phyloP scores from a whole-genome alignment of 768 basidiomycete genomes.

The Lyophyllum decastes region DNA sequence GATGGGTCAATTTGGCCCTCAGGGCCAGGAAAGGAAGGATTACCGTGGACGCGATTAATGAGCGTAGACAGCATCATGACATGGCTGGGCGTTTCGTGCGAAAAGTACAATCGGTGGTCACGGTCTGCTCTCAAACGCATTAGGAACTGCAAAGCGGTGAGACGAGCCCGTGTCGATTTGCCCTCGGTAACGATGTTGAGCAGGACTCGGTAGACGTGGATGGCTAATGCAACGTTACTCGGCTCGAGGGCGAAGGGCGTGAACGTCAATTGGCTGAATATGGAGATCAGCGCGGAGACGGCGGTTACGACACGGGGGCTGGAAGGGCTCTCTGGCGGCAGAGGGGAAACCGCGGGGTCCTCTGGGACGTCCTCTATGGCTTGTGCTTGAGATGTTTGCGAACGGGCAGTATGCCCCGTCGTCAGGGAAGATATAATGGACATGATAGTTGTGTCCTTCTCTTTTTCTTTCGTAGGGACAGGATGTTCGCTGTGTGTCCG shows the following conservation, averaged over 20 bases:
- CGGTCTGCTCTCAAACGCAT: conserved; percentile 88
- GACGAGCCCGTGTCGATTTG: conserved; percentile 57
- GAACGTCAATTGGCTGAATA: conserved; percentile 73
- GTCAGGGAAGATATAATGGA: conserved; percentile 64
- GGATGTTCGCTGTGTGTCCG: conserved; percentile 60
- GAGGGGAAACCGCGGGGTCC: conserved; percentile 15
- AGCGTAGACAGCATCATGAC: conserved; percentile 60
- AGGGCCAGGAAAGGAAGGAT: conserved; percentile 1
- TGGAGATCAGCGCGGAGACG: conserved; percentile 59
- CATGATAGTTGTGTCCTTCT: conserved; percentile 53
- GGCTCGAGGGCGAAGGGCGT: conserved; percentile 56
- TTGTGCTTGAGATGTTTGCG: conserved; percentile 54
- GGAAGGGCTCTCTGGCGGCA: conserved; percentile 16
- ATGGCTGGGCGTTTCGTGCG: conserved; percentile 59
- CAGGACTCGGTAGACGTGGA: conserved; percentile 53
- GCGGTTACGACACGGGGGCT: conserved; percentile 58
- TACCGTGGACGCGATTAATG: conserved; percentile 51
- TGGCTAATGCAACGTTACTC: conserved; percentile 51
- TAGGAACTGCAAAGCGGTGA: conserved; percentile 82
- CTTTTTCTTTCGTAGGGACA: conserved; percentile 36
- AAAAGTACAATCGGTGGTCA: conserved; percentile 82
- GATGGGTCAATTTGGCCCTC: conserved; percentile 15
- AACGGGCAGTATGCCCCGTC: conserved; percentile 52
- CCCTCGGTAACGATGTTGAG: conserved; percentile 47
- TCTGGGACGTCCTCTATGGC: conserved; percentile 36